These are phyloP conservation scores for Pythium pectinolyticum DNA, from an alignment of 352 stramenopile genomes.

Conservation along the genomic window DNA sequence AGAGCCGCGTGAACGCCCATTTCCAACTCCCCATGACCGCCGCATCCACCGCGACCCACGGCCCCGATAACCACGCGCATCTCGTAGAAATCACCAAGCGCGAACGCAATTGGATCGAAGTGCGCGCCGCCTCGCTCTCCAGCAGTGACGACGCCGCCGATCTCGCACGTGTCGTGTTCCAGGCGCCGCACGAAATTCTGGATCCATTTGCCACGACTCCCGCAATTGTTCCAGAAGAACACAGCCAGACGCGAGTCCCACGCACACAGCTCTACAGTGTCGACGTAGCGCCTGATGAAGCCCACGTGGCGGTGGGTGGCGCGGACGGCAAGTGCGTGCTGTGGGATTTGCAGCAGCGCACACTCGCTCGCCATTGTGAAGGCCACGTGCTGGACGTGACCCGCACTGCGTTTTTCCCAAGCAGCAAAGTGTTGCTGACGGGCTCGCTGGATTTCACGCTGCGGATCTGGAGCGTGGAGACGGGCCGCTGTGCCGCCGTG, in stretches of 20 bases:
- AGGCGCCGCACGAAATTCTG: slow-evolving; percentile 43
- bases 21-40: slow-evolving; percentile 42
- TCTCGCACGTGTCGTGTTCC: slow-evolving; percentile 43
- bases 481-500: slow-evolving; percentile 51
- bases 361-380: slow-evolving; percentile 32
- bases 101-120: slow-evolving; percentile 49
- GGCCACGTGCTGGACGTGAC: slow-evolving; percentile 72
- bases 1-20: slow-evolving; percentile 32
- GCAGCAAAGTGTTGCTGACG: slow-evolving; percentile 65
- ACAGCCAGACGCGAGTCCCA: not conserved
- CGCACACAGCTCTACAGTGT: slow-evolving; percentile 46
- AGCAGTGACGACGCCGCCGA: not conserved
- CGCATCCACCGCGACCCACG: not conserved
- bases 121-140: slow-evolving; percentile 26
- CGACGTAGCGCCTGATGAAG: slow-evolving; percentile 54
- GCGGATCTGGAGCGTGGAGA: slow-evolving; percentile 59
- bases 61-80: slow-evolving; percentile 15
- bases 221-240: not conserved
- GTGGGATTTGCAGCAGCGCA: slow-evolving; percentile 39
- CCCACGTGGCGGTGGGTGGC: slow-evolving; percentile 48
- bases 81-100: slow-evolving; percentile 40
- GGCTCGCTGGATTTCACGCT: slow-evolving; percentile 74
- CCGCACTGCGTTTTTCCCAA: slow-evolving; percentile 62
- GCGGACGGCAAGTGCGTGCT: slow-evolving; percentile 54
- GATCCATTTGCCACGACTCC: slow-evolving; percentile 25